phyloP scores from a whole-genome alignment of 2,329 filamentous ascomycete species.

The Colletotrichum lini region DNA sequence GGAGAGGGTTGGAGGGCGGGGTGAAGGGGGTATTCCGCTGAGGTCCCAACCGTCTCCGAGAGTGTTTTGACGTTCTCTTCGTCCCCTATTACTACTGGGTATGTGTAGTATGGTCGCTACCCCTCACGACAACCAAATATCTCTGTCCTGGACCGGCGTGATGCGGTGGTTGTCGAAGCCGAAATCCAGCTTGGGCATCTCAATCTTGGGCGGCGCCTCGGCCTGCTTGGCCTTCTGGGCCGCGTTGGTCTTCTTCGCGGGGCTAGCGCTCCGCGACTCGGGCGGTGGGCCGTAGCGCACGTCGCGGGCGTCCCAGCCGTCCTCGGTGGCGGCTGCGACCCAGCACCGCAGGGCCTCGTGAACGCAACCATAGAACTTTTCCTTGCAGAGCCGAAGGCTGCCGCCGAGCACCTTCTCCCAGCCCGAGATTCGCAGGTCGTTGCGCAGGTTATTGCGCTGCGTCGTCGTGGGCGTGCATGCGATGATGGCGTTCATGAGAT shows the following conservation, averaged over 20 bases:
- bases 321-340: constrained; percentile 88
- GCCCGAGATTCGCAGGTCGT: constrained; percentile 84
- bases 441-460: constrained; percentile 84
- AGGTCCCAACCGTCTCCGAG: not conserved
- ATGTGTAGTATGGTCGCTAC: too few relatives aligned
- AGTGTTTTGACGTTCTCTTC: not conserved
- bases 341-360: constrained; percentile 91
- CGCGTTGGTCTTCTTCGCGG: constrained; percentile 60
- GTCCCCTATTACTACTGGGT: not conserved
- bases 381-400: constrained; percentile 91
- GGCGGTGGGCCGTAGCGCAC: constrained; percentile 80
- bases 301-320: constrained; percentile 87
- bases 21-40: not conserved
- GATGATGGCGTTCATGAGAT: constrained; percentile 91
- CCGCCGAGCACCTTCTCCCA: constrained; percentile 92
- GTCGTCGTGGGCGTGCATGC: constrained; percentile 80
- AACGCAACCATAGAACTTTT: constrained; percentile 95
- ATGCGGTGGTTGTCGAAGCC: constrained; percentile 50
- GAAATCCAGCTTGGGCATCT: constrained; percentile 71
- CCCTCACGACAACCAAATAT: constrained; percentile 41
- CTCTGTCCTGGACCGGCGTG: constrained; percentile 48
- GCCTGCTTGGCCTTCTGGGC: constrained; percentile 63
- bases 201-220: constrained; percentile 72
- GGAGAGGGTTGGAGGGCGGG: not conserved
- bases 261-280: constrained; percentile 57